Conservation (phyloP, 164 flowering plant genomes). For the Nymphaea thermarum region DNA sequence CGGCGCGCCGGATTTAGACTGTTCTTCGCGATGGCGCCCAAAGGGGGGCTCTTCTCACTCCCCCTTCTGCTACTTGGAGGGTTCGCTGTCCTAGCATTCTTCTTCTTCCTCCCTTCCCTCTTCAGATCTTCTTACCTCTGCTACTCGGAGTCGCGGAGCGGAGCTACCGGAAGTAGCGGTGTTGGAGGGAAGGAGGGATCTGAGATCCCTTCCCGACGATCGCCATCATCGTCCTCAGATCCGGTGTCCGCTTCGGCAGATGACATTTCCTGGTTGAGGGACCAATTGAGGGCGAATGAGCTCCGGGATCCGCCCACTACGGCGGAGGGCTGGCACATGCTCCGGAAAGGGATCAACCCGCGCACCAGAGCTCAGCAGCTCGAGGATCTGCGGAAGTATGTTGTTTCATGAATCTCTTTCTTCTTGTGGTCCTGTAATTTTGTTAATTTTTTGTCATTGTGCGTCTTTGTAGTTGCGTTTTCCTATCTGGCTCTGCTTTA, state of each 20-base stretch:
- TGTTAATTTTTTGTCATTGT: too few relatives aligned
- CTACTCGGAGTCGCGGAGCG: background rate
- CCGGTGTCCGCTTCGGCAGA: slow-evolving; percentile 11
- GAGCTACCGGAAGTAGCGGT: background rate
- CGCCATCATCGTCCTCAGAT: background rate
- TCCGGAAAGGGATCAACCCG: slow-evolving; percentile 94
- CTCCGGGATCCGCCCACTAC: slow-evolving; percentile 43
- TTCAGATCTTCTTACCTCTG: background rate
- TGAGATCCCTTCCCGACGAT: too few relatives aligned
- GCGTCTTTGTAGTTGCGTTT: background rate
- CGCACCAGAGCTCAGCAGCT: slow-evolving; percentile 78
- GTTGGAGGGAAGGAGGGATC: background rate
- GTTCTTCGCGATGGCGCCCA: background rate
- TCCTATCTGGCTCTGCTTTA: background rate
- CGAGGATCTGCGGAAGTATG: slow-evolving; percentile 52
- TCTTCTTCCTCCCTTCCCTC: background rate
- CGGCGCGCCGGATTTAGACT: too few relatives aligned
- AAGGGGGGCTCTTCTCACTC: background rate
- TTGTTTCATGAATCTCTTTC: background rate
- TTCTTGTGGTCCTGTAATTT: background rate
- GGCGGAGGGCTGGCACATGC: slow-evolving; percentile 26
- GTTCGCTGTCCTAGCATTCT: background rate
- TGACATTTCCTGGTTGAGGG: slow-evolving; percentile 65
- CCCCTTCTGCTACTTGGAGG: background rate
- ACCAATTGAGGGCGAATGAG: slow-evolving; percentile 53